Base-by-base conservation (phyloP, 2,329 filamentous ascomycete species). In the Lecanosticta acicola region DNA sequence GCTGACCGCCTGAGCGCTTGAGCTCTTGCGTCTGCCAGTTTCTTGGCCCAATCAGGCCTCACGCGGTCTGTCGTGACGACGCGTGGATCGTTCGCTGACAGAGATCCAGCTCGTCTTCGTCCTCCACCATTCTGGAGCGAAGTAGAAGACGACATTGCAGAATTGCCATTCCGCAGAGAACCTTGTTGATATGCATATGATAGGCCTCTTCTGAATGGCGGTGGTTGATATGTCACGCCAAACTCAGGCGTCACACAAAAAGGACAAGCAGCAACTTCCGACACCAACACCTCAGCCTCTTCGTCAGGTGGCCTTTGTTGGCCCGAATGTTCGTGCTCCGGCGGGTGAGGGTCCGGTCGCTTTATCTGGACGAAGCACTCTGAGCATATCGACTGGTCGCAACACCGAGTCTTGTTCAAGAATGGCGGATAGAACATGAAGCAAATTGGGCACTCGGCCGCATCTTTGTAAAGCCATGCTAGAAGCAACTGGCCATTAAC, bases 341-440 rank as follows among this genome's bases (percentile, higher is more conserved):
- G 87, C 32, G 89, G 81, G 65, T 96, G 87, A 8, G 89, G 90
- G 54, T 98, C 91, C 3, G 89, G 83, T 34, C 93, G 81, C 66
- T 96, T 97, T 65, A 98, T 98, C 66, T 98, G 93, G 3, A 98
- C 93, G 61, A 98, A 98, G 66, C 93, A 98, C 70, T 98, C 93
- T 34, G 90, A 97, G 69, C 93, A 98, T 52, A 98, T 97, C 4
- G 86, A 77, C 65, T 98, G 93, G 59, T 95, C 89, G 66, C 93
- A 98, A 65, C 93, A 98, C 55, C 93, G 78, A 0, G 93, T 98
- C 55, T 83, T 85, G 69, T 98, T 98, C 21, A 98, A 76, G 62
- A 94, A 94, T 3, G 89, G 89, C 0, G 93, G 93, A 57, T 97
- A 98, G 58, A 89, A 94, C 43, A 97, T 74, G 65, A 97, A 95